Evolutionary conservation across 2,329 filamentous ascomycete species (phyloP).

Genomic region (Ophiostoma ulmi): DNA sequence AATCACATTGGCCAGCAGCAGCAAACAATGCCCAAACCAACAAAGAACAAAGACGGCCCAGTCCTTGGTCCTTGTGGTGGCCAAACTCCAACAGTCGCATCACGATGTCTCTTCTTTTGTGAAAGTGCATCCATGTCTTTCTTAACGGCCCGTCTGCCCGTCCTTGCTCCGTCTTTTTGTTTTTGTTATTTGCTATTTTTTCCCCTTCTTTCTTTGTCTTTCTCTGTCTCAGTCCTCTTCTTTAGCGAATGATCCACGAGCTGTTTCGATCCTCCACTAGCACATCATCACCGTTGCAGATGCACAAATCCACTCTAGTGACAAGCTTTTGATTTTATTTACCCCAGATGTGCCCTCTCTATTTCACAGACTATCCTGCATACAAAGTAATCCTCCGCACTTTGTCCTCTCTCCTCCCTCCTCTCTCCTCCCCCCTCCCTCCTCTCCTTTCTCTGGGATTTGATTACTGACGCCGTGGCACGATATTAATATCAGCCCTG

Average conservation of each 20-base stretch:
- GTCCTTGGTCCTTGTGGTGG: neutral
- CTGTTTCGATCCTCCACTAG: neutral
- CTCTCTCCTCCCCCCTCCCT: neutral
- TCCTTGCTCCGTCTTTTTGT: neutral
- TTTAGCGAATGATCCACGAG: neutral
- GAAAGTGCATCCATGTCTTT: no score
- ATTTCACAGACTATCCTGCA: neutral
- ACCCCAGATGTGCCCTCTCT: neutral
- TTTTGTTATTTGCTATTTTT: no score
- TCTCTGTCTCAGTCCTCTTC: neutral
- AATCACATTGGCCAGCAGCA: neutral
- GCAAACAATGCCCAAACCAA: neutral
- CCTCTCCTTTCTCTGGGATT: neutral
- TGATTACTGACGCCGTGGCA: neutral
- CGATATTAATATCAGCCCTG: neutral
- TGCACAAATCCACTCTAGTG: neutral
- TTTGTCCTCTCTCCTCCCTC: neutral
- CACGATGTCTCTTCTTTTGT: neutral
- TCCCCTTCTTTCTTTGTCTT: neutral
- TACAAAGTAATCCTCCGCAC: neutral
- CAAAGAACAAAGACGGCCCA: neutral
- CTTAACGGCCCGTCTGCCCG: conserved; percentile 9
- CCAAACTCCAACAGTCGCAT: neutral
- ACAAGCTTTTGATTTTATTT: neutral
- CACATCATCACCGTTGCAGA: neutral